Evolutionary conservation across 2,329 filamentous ascomycete species (phyloP).

Genomic region (Sordariomycetes sp.): DNA sequence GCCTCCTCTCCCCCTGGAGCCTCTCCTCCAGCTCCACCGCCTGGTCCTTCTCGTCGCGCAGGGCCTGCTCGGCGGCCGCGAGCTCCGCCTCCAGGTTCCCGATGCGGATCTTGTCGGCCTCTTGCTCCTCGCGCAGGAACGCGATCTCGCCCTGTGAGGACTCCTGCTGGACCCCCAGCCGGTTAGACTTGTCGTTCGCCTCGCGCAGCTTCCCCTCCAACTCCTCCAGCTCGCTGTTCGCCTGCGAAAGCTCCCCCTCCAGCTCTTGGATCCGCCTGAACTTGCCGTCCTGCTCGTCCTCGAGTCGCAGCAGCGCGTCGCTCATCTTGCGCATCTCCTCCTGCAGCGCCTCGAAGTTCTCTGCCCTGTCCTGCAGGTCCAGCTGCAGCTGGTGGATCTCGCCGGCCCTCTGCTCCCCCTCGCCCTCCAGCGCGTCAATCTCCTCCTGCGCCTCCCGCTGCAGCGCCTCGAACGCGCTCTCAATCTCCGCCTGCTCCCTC

Average conservation of each 20-base stretch:
- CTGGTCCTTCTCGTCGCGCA: slow-evolving; percentile 78
- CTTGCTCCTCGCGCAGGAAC: slow-evolving; percentile 92
- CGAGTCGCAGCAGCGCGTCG: slow-evolving; percentile 71
- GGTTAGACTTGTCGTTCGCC: slow-evolving; percentile 74
- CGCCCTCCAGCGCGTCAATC: slow-evolving; percentile 53
- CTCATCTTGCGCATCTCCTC: slow-evolving; percentile 88
- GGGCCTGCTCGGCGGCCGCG: slow-evolving; percentile 60
- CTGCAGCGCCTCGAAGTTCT: slow-evolving; percentile 86
- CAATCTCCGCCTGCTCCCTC: slow-evolving; percentile 45
- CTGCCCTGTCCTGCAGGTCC: slow-evolving; percentile 62
- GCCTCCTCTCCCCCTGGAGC: slow-evolving; percentile 68
- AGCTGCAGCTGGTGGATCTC: slow-evolving; percentile 57
- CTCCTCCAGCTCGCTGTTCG: slow-evolving; percentile 75
- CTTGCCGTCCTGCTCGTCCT: slow-evolving; percentile 78
- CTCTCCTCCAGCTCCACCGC: slow-evolving; percentile 58
- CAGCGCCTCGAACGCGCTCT: slow-evolving; percentile 47
- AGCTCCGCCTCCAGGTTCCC: slow-evolving; percentile 80
- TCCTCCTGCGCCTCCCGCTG: slow-evolving; percentile 52
- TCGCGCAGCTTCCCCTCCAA: slow-evolving; percentile 77
- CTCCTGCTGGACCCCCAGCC: slow-evolving; percentile 82
- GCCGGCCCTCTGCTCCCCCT: slow-evolving; percentile 58
- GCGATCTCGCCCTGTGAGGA: slow-evolving; percentile 86
- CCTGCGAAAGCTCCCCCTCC: slow-evolving; percentile 69
- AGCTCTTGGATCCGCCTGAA: slow-evolving; percentile 67
- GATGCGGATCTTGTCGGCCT: slow-evolving; percentile 95